Percentiles rank a stretch among this genome's conserved stretches.
These are phyloP conservation scores for Hemisphaericaspora xylanilytica DNA, from an alignment of 1,139 yeast species.

Conservation along the genomic window DNA sequence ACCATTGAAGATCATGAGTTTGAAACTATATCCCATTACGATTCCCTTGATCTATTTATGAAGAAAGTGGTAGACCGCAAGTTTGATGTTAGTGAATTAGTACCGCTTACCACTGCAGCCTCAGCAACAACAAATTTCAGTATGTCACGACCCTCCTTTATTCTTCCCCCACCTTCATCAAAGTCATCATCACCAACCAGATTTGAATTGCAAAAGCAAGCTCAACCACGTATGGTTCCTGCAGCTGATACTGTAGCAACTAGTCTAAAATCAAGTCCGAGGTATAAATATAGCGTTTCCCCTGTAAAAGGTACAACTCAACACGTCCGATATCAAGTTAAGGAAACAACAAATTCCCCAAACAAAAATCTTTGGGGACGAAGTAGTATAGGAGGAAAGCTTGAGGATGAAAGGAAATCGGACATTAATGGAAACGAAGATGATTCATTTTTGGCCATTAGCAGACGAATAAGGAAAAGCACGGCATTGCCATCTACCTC, in stretches of 20 bases:
- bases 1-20: slow-evolving; percentile 22
- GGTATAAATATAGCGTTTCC: not conserved
- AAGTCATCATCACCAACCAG: slow-evolving; percentile 1
- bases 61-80: slow-evolving; percentile 14
- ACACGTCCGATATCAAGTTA: not conserved
- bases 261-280: not conserved
- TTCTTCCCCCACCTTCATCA: not conserved
- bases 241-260: not conserved
- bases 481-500: slow-evolving; percentile 30
- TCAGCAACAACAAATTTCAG: not conserved
- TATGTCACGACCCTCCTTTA: not conserved
- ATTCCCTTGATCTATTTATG: slow-evolving; percentile 24
- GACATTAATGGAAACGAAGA: slow-evolving; percentile 14
- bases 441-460: slow-evolving; percentile 34
- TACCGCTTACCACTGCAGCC: not conserved
- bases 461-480: slow-evolving; percentile 39
- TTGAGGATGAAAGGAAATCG: not conserved
- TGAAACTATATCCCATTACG: slow-evolving; percentile 15
- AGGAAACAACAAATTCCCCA: no score
- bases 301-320: not conserved
- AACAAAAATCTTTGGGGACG: no score
- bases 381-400: no score
- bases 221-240: not conserved
- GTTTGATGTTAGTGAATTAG: not conserved
- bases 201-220: not conserved